phyloP scores from a whole-genome alignment of 768 basidiomycete genomes.

The Amanita inopinata region DNA sequence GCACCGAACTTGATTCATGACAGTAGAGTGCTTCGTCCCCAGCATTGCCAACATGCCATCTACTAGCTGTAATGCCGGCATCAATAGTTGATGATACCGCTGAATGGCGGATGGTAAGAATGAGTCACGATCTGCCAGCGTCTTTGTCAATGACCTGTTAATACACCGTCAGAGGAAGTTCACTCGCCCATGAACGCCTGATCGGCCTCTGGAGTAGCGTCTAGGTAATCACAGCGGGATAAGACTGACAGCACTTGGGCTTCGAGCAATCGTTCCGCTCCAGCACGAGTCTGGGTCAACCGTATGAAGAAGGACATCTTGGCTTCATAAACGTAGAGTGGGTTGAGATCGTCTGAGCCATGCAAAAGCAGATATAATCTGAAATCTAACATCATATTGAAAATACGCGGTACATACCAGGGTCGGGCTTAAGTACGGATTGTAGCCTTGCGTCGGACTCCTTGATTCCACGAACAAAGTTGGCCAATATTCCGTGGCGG shows the following conservation, averaged over 20 bases:
- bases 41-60: slow-evolving; percentile 71
- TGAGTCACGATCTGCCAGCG: slow-evolving; percentile 58
- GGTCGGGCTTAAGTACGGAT: slow-evolving; percentile 78
- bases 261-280: slow-evolving; percentile 80
- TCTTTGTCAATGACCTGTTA: slow-evolving; percentile 1
- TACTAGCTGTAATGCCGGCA: slow-evolving; percentile 79
- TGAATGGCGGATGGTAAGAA: slow-evolving; percentile 83
- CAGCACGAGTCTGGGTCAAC: slow-evolving; percentile 72
- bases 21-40: slow-evolving; percentile 56
- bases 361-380: not conserved
- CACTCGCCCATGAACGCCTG: slow-evolving; percentile 69
- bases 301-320: slow-evolving; percentile 87
- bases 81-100: slow-evolving; percentile 84
- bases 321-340: slow-evolving; percentile 89
- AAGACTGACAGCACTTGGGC: slow-evolving; percentile 65
- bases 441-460: slow-evolving; percentile 71
- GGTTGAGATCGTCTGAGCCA: slow-evolving; percentile 70
- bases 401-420: slow-evolving; percentile 44
- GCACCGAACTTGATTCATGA: slow-evolving; percentile 52
- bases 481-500: slow-evolving; percentile 68
- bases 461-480: slow-evolving; percentile 78
- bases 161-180: not conserved
- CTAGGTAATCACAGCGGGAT: slow-evolving; percentile 80
- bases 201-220: slow-evolving; percentile 75
- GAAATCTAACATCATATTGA: not conserved